Conservation (phyloP, 1,284 basidiomycete species). For the Rhodotorula sp. region DNA sequence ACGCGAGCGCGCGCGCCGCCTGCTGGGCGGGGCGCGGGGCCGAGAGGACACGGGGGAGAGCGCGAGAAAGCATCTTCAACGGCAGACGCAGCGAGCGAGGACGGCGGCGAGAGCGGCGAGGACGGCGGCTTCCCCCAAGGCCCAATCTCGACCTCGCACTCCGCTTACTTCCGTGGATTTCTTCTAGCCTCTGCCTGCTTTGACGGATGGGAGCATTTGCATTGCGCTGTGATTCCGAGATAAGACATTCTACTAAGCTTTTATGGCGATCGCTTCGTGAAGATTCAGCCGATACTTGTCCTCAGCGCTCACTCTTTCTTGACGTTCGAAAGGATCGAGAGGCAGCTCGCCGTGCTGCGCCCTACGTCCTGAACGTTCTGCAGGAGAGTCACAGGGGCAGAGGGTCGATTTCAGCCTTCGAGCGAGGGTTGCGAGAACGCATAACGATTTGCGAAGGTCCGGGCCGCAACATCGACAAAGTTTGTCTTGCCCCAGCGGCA, state of each 20-base stretch:
- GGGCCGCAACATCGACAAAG: no score
- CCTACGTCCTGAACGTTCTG: slow-evolving; percentile 54
- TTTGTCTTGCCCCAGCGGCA: no score
- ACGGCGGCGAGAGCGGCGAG: background rate
- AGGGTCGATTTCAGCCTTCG: background rate
- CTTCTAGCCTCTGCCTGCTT: no score
- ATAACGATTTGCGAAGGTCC: no score
- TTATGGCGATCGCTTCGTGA: no score
- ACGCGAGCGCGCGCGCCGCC: slow-evolving; percentile 4
- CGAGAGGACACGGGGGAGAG: slow-evolving; percentile 4
- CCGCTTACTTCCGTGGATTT: no score
- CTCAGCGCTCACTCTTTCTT: slow-evolving; percentile 8
- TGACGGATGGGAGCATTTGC: no score
- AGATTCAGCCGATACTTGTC: no score
- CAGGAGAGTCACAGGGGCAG: background rate
- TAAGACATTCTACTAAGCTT: no score
- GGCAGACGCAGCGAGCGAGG: background rate
- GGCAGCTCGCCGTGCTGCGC: slow-evolving; percentile 53
- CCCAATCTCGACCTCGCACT: background rate
- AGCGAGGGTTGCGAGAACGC: background rate
- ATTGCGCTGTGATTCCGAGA: no score
- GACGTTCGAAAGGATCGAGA: slow-evolving; percentile 55
- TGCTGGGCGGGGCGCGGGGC: slow-evolving; percentile 13
- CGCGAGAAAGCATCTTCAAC: slow-evolving; percentile 7
- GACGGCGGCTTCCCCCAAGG: background rate